Conservation (phyloP, 1,284 basidiomycete genomes). For the Naganishia cerealis region DNA sequence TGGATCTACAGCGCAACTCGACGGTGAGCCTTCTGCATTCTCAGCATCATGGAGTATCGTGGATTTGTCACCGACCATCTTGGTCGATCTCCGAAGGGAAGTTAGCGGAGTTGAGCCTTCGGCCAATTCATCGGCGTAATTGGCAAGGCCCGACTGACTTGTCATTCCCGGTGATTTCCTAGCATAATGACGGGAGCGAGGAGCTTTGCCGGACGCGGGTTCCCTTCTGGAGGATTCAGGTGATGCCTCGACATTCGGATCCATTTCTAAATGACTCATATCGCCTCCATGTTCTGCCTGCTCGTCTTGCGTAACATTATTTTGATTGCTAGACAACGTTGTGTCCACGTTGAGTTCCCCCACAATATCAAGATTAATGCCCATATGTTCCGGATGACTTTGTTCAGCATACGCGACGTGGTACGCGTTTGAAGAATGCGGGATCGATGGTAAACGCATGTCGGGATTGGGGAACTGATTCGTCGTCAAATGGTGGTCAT, state of each 20-base stretch:
- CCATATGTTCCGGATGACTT: constrained; percentile 16
- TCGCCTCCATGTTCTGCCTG: constrained; percentile 1
- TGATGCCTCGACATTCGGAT: background rate
- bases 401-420: constrained; percentile 20
- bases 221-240: constrained; percentile 9
- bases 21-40: background rate
- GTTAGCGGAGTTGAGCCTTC: constrained; percentile 3
- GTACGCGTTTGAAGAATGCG: constrained; percentile 1
- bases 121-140: constrained; percentile 1
- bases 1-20: constrained; percentile 25
- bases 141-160: background rate
- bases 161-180: background rate
- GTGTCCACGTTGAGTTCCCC: constrained; percentile 18
- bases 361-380: constrained; percentile 20
- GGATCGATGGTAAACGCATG: constrained; percentile 23
- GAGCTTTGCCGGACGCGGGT: constrained; percentile 12
- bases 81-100: constrained; percentile 5
- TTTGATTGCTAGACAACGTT: constrained; percentile 10
- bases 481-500: constrained; percentile 23
- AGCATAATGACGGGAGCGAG: constrained; percentile 20
- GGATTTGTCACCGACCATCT: background rate
- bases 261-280: constrained; percentile 17
- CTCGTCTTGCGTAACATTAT: background rate
- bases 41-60: background rate
- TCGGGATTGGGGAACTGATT: constrained; percentile 28